Evolutionary conservation across 345 rosid species (phyloP).

Genomic region (Aurinia saxatilis): DNA sequence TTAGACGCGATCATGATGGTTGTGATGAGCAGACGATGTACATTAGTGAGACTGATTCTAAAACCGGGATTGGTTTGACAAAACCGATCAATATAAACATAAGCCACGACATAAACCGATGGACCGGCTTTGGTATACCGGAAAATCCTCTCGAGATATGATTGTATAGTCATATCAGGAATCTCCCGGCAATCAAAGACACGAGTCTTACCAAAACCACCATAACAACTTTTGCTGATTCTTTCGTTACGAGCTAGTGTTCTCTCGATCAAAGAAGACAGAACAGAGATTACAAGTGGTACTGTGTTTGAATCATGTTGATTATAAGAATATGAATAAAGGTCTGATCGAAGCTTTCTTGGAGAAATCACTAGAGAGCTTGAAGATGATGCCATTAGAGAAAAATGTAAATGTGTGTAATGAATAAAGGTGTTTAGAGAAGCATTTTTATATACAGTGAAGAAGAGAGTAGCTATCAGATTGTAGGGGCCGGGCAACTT

Average conservation of each 20-base stretch:
- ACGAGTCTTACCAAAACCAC: constrained; percentile 34
- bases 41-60: constrained; percentile 57
- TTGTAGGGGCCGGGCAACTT: constrained; percentile 27
- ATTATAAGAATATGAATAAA: constrained; percentile 61
- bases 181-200: constrained; percentile 65
- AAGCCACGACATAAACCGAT: constrained; percentile 80
- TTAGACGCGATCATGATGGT: constrained; percentile 91
- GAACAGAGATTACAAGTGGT: constrained; percentile 79
- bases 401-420: neutral
- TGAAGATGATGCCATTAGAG: constrained; percentile 27
- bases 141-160: constrained; percentile 78
- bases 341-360: constrained; percentile 75
- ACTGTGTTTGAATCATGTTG: constrained; percentile 40
- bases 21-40: constrained; percentile 71
- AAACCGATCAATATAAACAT: constrained; percentile 83
- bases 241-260: constrained; percentile 69
- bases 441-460: constrained; percentile 18
- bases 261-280: constrained; percentile 72
- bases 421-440: constrained; percentile 4
- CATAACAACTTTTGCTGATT: constrained; percentile 38
- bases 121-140: constrained; percentile 80
- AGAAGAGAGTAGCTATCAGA: constrained; percentile 11
- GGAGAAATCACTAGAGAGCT: constrained; percentile 60
- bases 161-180: constrained; percentile 80
- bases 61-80: constrained; percentile 70